phyloP scores from a whole-genome alignment of 2,329 filamentous ascomycete genomes.

The Septoria petroselini region DNA sequence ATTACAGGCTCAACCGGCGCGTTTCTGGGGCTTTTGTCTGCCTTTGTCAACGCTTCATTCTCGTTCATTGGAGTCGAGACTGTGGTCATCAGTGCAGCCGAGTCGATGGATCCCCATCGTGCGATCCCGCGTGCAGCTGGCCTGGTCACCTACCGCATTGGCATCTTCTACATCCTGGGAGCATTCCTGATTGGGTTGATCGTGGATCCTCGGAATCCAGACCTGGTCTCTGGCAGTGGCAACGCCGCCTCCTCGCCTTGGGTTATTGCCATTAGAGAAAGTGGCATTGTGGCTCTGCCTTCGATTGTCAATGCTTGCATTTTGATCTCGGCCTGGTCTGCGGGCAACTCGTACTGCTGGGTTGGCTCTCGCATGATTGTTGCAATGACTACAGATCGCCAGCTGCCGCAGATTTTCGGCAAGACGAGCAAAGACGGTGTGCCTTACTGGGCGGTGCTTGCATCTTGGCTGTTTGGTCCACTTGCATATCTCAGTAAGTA shows the following conservation, averaged over 20 bases:
- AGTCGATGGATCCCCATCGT: conserved; percentile 51
- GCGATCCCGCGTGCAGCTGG: conserved; percentile 52
- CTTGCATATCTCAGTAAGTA: conserved; percentile 42
- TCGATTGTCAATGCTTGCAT: conserved; percentile 68
- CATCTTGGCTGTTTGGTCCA: conserved; percentile 44
- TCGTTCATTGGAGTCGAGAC: conserved; percentile 53
- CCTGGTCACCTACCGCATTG: conserved; percentile 40
- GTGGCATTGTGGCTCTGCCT: conserved; percentile 63
- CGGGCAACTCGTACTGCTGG: conserved; percentile 65
- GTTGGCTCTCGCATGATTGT: conserved; percentile 66
- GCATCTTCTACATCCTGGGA: conserved; percentile 57
- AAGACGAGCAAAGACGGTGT: conserved; percentile 64
- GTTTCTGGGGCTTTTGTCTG: conserved; percentile 28
- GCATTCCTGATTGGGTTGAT: conserved; percentile 59
- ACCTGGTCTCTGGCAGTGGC: conserved; percentile 49
- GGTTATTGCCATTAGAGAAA: conserved; percentile 67
- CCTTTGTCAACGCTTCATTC: conserved; percentile 43
- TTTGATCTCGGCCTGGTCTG: conserved; percentile 60
- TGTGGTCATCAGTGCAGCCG: conserved; percentile 54
- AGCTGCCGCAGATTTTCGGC: conserved; percentile 53
- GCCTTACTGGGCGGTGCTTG: conserved; percentile 67
- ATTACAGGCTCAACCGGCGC: conserved; percentile 36
- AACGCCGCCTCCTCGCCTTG: conserved; percentile 50
- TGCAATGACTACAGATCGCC: conserved; percentile 61
- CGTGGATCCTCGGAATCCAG: conserved; percentile 54